These are phyloP conservation scores for Tolypocladium cylindrosporum DNA, from an alignment of 2,329 filamentous ascomycete species.

Conservation along the genomic window DNA sequence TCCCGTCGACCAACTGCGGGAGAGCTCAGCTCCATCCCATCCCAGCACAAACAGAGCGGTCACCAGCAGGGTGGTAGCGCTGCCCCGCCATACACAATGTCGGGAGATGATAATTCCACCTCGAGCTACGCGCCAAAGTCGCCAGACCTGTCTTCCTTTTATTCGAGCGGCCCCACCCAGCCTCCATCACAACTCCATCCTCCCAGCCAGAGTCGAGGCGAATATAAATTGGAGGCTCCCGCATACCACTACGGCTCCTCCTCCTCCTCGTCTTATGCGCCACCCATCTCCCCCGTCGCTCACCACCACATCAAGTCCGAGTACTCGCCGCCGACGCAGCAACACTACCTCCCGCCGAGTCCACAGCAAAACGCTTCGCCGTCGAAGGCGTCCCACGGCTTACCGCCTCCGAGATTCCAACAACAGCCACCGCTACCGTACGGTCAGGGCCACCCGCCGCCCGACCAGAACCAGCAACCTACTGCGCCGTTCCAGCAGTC, in stretches of 20 bases:
- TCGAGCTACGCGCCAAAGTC: slow-evolving; percentile 45
- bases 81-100: slow-evolving; percentile 21
- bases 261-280: slow-evolving; percentile 16
- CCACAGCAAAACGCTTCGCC: slow-evolving; percentile 5
- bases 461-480: not conserved
- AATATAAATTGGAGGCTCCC: slow-evolving; percentile 23
- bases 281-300: slow-evolving; percentile 15
- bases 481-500: not conserved
- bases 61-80: not conserved
- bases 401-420: slow-evolving; percentile 7
- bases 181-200: slow-evolving; percentile 8
- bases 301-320: slow-evolving; percentile 14
- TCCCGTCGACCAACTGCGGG: not conserved
- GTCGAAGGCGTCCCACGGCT: slow-evolving; percentile 7
- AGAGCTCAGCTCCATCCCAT: not conserved
- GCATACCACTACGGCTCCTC: slow-evolving; percentile 14
- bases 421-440: slow-evolving; percentile 1
- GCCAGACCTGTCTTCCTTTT: slow-evolving; percentile 49
- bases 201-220: slow-evolving; percentile 11
- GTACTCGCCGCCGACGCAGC: slow-evolving; percentile 10
- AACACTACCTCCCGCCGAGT: slow-evolving; percentile 11
- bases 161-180: slow-evolving; percentile 24
- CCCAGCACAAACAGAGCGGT: not conserved
- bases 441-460: not conserved
- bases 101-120: slow-evolving; percentile 33